These are phyloP conservation scores for Plenodomus biglobosus DNA, from an alignment of 2,329 filamentous ascomycete species.

Conservation along the genomic window DNA sequence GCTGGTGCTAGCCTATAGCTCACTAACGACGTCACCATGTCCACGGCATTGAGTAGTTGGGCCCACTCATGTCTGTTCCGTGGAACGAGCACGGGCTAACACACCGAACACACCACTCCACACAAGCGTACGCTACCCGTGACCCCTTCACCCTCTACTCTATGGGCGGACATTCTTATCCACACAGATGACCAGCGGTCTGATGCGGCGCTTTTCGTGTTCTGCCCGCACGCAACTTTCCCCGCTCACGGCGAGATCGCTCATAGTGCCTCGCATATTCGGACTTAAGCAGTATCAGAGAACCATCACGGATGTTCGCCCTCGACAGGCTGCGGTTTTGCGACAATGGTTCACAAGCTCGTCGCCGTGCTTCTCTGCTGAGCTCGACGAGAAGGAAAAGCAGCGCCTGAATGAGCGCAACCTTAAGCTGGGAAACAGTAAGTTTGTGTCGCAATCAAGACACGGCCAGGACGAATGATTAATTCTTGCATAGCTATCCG, in stretches of 20 bases:
- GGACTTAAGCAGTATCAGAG: slow-evolving; percentile 39
- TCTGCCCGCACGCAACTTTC: slow-evolving; percentile 42
- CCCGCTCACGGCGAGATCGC: slow-evolving; percentile 19
- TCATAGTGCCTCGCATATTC: slow-evolving; percentile 31
- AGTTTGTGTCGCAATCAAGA: slow-evolving; percentile 14
- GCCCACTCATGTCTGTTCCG: slow-evolving; percentile 12
- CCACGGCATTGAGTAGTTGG: slow-evolving; percentile 7
- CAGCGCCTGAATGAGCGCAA: slow-evolving; percentile 61
- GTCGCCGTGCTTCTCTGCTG: slow-evolving; percentile 28
- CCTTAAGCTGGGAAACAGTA: slow-evolving; percentile 64
- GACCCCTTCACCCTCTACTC: slow-evolving; percentile 22
- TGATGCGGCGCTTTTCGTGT: slow-evolving; percentile 52
- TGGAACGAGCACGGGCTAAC: slow-evolving; percentile 2
- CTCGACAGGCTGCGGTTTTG: slow-evolving; percentile 36
- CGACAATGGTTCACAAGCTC: slow-evolving; percentile 51
- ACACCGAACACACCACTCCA: slow-evolving; percentile 5
- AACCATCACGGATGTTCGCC: slow-evolving; percentile 35
- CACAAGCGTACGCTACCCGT: slow-evolving; percentile 5
- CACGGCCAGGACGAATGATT: not conserved
- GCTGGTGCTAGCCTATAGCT: not conserved
- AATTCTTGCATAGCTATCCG: slow-evolving; percentile 53
- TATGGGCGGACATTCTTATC: slow-evolving; percentile 37
- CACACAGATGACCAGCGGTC: slow-evolving; percentile 46
- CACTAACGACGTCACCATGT: slow-evolving; percentile 20
- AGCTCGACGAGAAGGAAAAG: slow-evolving; percentile 42